Evolutionary conservation across 2,329 filamentous ascomycete species (phyloP).

Genomic region (Periconia digitata): DNA sequence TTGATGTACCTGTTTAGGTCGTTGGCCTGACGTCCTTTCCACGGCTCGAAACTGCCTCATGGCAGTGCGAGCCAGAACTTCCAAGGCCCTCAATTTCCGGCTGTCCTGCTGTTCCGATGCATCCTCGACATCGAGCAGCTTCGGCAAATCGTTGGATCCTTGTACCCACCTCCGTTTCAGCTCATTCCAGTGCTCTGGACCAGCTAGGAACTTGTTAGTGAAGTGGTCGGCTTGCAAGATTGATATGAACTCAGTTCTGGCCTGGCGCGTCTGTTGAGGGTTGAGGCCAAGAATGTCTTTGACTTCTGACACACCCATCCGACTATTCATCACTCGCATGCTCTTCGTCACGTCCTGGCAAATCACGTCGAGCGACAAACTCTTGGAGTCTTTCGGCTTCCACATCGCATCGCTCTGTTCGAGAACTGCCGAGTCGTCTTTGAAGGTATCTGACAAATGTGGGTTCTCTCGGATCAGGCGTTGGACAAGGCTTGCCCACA

Average conservation of each 20-base stretch:
- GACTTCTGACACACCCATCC: constrained; percentile 73
- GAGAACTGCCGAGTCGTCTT: constrained; percentile 57
- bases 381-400: constrained; percentile 56
- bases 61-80: constrained; percentile 72
- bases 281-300: constrained; percentile 72
- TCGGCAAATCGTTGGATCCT: constrained; percentile 57
- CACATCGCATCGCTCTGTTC: constrained; percentile 36
- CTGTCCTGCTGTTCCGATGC: constrained; percentile 51
- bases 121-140: constrained; percentile 49
- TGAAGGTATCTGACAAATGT: constrained; percentile 65
- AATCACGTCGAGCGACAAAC: constrained; percentile 74
- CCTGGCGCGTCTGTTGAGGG: constrained; percentile 65
- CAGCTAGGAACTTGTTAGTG: constrained; percentile 72
- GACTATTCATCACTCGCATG: constrained; percentile 64
- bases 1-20: constrained; percentile 43
- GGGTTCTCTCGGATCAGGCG: constrained; percentile 65
- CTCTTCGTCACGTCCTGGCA: constrained; percentile 81
- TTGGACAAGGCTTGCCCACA: constrained; percentile 72
- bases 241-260: constrained; percentile 67
- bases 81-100: constrained; percentile 65
- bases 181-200: constrained; percentile 69
- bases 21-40: constrained; percentile 56
- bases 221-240: constrained; percentile 68
- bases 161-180: constrained; percentile 70
- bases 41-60: constrained; percentile 76